Evolutionary conservation across 148 eudicot species (phyloP), one percentile per base, ranked within the genome.

Genomic region (Suaeda aralocaspica): DNA sequence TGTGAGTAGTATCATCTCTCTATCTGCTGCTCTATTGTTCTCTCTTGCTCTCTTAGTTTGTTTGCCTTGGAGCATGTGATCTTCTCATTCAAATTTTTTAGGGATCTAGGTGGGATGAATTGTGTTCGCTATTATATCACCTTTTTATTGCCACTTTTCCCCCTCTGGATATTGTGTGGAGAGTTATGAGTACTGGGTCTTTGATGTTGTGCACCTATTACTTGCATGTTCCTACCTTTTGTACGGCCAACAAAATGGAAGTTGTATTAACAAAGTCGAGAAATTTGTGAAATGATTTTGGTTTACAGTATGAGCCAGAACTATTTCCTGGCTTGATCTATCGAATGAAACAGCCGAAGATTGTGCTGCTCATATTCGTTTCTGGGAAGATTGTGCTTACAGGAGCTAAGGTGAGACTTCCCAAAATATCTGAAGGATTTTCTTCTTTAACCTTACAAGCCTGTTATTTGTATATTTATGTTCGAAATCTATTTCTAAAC

Each of bases 301-400:
- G 21, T 25, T 51, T 77, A 61, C 85, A 90, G 92, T 88, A 90
- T 79, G 96, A 90, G 64, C 92, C 96, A 63, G 92, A 90, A 74
- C 72, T 88, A 30, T 90, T 90, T 76, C 96, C 96, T 50, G 96
- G 96, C 64, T 67, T 90, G 73, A 88, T 90, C 41, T 90, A 90
- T 73, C 89, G 96, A 45, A 90, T 88, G 96, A 90, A 88, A 58
- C 90, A 90, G 71, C 96, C 96, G 0, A 88, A 88, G 66, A 86
- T 90, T 73, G 92, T 88, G 72, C 79, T 90, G 60, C 89, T 90
- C 26, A 90, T 90, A 41, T 90, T 90, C 48, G 89, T 86, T 9
- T 90, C 96, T 9, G 96, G 96, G 68, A 90, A 90, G 81, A 83
- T 90, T 76, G 96, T 90, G 36, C 86, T 90, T 16, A 90, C 92